These are phyloP conservation scores for Codiaeum variegatum DNA, from an alignment of 441 rosid genomes.

Conservation along the genomic window DNA sequence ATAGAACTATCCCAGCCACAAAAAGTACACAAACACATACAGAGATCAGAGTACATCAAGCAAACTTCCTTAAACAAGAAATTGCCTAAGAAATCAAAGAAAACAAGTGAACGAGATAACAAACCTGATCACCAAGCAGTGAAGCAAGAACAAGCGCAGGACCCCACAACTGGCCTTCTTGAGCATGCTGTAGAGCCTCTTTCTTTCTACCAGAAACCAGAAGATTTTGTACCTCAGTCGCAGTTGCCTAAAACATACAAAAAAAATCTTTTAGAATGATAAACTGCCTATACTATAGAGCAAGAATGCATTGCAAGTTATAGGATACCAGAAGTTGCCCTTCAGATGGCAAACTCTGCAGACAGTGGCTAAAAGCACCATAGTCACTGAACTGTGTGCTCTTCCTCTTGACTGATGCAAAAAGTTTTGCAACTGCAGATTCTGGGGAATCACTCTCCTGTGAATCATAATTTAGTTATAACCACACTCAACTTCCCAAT, in stretches of 20 bases:
- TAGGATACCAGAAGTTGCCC: slow-evolving; percentile 70
- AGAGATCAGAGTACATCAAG: slow-evolving; percentile 4
- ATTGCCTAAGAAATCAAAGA: slow-evolving; percentile 11
- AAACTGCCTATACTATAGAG: slow-evolving; percentile 1
- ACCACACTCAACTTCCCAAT: slow-evolving; percentile 5
- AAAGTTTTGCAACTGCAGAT: slow-evolving; percentile 89
- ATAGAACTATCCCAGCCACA: slow-evolving; percentile 60
- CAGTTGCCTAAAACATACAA: slow-evolving; percentile 64
- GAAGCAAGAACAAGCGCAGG: slow-evolving; percentile 96
- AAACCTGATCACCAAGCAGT: slow-evolving; percentile 94
- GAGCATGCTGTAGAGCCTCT: slow-evolving; percentile 85
- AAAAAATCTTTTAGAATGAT: slow-evolving; percentile 23
- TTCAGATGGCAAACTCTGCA: slow-evolving; percentile 82
- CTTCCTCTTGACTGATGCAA: slow-evolving; percentile 66
- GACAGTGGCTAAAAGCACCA: slow-evolving; percentile 59
- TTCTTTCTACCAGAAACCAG: slow-evolving; percentile 87
- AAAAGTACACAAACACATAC: slow-evolving; percentile 2
- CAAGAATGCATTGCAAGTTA: slow-evolving; percentile 4
- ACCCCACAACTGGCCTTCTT: slow-evolving; percentile 97
- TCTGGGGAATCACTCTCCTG: slow-evolving; percentile 86
- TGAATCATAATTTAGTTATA: slow-evolving; percentile 17
- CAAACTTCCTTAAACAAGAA: slow-evolving; percentile 12
- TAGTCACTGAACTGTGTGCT: slow-evolving; percentile 41
- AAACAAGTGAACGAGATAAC: slow-evolving; percentile 21
- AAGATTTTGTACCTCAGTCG: slow-evolving; percentile 86